phyloP scores from a whole-genome alignment of 2,329 filamentous ascomycete species.

The Escovopsis sp. region DNA sequence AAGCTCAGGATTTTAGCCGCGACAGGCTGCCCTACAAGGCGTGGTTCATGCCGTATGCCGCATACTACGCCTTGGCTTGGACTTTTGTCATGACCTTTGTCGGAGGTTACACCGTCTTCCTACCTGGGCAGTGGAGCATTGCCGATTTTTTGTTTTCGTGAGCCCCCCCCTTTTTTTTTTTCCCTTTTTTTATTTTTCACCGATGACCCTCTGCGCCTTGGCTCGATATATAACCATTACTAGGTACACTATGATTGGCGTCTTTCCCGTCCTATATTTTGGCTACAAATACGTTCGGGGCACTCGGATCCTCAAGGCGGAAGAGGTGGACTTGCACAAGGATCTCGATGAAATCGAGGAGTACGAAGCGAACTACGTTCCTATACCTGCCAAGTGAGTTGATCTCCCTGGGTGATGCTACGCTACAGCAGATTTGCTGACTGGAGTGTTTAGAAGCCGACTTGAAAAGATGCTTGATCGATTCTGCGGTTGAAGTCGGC shows the following conservation, averaged over 20 bases:
- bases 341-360: slow-evolving; percentile 54
- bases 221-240: too few species aligned
- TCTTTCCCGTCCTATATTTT: slow-evolving; percentile 55
- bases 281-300: slow-evolving; percentile 58
- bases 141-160: slow-evolving; percentile 59
- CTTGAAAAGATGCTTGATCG: slow-evolving; percentile 11
- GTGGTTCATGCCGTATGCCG: slow-evolving; percentile 54
- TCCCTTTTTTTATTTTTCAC: too few species aligned
- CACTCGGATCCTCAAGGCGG: slow-evolving; percentile 40
- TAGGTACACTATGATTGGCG: slow-evolving; percentile 55
- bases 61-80: slow-evolving; percentile 48
- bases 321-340: slow-evolving; percentile 47
- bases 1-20: slow-evolving; percentile 53
- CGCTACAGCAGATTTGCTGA: neutral
- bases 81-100: slow-evolving; percentile 61
- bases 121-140: slow-evolving; percentile 48
- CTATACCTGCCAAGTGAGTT: slow-evolving; percentile 29
- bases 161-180: too few species aligned
- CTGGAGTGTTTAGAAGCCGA: slow-evolving; percentile 5
- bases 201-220: too few species aligned
- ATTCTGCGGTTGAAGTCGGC: slow-evolving; percentile 7
- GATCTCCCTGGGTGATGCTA: neutral
- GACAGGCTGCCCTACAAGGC: slow-evolving; percentile 56
- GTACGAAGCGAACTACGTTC: slow-evolving; percentile 47
- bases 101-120: slow-evolving; percentile 61